phyloP scores from a whole-genome alignment of 495 filamentous ascomycete species.

The Podospora tetraspora region DNA sequence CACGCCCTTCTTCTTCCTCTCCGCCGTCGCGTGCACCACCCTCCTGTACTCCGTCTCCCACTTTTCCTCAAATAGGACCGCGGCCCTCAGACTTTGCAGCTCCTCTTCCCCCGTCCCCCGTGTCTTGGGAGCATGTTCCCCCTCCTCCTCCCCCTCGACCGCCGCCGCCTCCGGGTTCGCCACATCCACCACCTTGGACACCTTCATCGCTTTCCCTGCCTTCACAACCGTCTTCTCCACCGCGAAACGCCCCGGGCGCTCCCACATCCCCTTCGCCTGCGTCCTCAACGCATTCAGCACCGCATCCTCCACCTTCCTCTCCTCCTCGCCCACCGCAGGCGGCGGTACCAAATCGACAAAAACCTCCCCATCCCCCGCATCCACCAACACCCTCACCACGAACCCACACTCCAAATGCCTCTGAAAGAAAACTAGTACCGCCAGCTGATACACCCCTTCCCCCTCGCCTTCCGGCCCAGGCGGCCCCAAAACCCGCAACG shows the following conservation, averaged over 20 bases:
- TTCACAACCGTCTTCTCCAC: constrained; percentile 1
- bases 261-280: constrained; percentile 17
- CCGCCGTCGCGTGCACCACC: constrained; percentile 18
- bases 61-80: constrained; percentile 21
- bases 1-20: constrained; percentile 22
- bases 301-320: constrained; percentile 2
- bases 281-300: constrained; percentile 7
- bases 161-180: constrained; percentile 11
- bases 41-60: constrained; percentile 28
- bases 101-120: not conserved
- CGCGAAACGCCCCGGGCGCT: constrained; percentile 16
- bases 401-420: constrained; percentile 20
- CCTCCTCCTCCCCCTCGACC: constrained; percentile 5
- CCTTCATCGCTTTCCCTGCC: not conserved
- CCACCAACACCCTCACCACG: constrained; percentile 18
- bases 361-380: not conserved
- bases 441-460: constrained; percentile 19
- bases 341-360: constrained; percentile 21
- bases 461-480: not conserved
- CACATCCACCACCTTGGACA: constrained; percentile 12
- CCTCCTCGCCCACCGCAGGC: not conserved
- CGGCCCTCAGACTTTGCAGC: constrained; percentile 1
- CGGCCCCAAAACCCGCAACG: constrained; percentile 4
- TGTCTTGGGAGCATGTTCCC: not conserved
- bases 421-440: constrained; percentile 22